Evolutionary conservation across 495 filamentous ascomycete genomes (phyloP).

Genomic region (Aspergillus funiculosus): DNA sequence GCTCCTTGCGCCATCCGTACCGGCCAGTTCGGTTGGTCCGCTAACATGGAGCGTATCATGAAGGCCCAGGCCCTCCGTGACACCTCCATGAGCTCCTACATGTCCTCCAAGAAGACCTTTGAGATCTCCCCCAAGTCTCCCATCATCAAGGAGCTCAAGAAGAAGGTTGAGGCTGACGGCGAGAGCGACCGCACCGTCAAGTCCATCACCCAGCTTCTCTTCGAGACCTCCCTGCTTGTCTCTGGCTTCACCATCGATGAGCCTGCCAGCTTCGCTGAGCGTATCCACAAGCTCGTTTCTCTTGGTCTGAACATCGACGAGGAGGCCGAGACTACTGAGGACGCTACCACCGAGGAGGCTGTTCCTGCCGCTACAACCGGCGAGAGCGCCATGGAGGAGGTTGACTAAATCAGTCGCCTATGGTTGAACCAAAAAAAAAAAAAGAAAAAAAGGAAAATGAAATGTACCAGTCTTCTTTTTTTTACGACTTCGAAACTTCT

Average conservation of each 20-base stretch:
- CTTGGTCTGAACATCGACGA: constrained; percentile 95
- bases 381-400: constrained; percentile 70
- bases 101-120: constrained; percentile 99
- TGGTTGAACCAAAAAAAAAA: not conserved
- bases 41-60: constrained; percentile 99
- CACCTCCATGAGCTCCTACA: constrained; percentile 99
- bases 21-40: constrained; percentile 99
- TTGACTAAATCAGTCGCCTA: constrained; percentile 48
- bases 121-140: constrained; percentile 98
- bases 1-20: constrained; percentile 98
- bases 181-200: constrained; percentile 98
- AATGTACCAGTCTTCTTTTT: constrained; percentile 17
- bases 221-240: constrained; percentile 96
- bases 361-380: constrained; percentile 53
- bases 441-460: constrained; percentile 8
- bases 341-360: constrained; percentile 56
- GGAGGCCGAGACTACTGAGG: constrained; percentile 67
- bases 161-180: constrained; percentile 94
- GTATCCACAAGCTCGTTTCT: constrained; percentile 97
- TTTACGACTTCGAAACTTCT: constrained; percentile 9
- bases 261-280: constrained; percentile 93
- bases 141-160: constrained; percentile 98
- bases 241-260: constrained; percentile 99
- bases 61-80: constrained; percentile 99
- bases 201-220: constrained; percentile 94